phyloP scores from a whole-genome alignment of 2,329 filamentous ascomycete species.

The Alternaria sp. region DNA sequence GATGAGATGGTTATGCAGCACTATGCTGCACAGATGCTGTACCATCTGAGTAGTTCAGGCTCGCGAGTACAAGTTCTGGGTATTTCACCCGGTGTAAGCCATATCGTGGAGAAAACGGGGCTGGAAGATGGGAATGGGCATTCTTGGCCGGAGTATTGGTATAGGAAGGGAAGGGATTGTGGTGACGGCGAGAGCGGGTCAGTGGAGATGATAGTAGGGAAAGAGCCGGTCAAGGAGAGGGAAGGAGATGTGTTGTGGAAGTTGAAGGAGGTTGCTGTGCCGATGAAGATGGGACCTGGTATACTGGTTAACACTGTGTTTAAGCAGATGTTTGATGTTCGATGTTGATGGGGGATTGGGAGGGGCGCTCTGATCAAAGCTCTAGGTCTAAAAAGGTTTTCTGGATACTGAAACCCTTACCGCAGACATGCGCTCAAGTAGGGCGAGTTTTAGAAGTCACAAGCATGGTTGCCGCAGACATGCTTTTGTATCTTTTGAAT shows the following conservation, averaged over 20 bases:
- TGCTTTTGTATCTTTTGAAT: too few species aligned
- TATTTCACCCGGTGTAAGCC: neutral
- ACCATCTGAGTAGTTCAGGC: neutral
- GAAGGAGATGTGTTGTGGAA: neutral
- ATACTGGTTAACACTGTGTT: neutral
- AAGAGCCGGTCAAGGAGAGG: neutral
- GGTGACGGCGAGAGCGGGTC: fast-evolving
- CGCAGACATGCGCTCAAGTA: too few species aligned
- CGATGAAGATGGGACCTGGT: neutral
- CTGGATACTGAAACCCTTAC: too few species aligned
- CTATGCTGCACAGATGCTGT: neutral
- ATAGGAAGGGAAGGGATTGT: neutral
- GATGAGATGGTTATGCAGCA: neutral
- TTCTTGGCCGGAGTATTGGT: neutral
- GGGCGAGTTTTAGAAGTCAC: too few species aligned
- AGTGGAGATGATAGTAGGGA: neutral
- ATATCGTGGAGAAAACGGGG: neutral
- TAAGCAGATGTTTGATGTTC: neutral
- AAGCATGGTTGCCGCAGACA: too few species aligned
- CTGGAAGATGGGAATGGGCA: neutral
- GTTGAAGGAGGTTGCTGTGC: neutral
- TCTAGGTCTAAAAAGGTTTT: too few species aligned
- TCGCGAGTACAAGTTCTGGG: neutral
- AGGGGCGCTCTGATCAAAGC: neutral
- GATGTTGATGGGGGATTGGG: neutral